phyloP scores from a whole-genome alignment of 176 grass and related monocot genomes.

The Cenchrus purpureus region DNA sequence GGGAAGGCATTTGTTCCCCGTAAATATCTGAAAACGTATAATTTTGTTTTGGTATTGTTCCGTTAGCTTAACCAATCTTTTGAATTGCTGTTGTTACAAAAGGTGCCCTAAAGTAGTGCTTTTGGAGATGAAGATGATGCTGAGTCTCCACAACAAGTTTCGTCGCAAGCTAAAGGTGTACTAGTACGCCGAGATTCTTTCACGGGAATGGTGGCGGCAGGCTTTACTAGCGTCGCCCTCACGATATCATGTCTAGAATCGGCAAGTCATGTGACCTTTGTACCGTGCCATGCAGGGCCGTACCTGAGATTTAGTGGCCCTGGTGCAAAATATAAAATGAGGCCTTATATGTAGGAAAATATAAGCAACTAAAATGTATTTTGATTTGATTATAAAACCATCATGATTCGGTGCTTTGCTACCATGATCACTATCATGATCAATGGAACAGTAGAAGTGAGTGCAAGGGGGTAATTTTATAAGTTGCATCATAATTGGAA shows the following conservation, averaged over 20 bases:
- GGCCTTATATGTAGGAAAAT: no score
- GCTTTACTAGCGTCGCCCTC: neutral
- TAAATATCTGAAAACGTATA: neutral
- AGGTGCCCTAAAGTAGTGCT: neutral
- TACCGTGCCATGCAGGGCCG: neutral
- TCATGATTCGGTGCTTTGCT: no score
- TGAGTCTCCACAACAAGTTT: neutral
- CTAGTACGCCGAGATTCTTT: neutral
- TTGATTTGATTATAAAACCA: no score
- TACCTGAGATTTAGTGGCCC: no score
- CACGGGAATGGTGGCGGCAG: neutral
- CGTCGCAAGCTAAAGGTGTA: neutral
- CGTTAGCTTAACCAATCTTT: neutral
- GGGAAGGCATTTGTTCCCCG: neutral
- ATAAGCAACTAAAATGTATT: no score
- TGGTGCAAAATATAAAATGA: no score
- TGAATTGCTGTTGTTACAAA: neutral
- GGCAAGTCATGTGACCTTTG: neutral
- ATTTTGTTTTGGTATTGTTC: no score
- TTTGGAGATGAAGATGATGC: neutral
- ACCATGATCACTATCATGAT: no score
- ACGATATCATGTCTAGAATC: neutral
- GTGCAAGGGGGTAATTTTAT: no score
- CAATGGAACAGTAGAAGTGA: no score
- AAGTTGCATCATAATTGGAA: no score